phyloP scores from a whole-genome alignment of 1,139 yeast genomes.

The Arxiozyma telluris region DNA sequence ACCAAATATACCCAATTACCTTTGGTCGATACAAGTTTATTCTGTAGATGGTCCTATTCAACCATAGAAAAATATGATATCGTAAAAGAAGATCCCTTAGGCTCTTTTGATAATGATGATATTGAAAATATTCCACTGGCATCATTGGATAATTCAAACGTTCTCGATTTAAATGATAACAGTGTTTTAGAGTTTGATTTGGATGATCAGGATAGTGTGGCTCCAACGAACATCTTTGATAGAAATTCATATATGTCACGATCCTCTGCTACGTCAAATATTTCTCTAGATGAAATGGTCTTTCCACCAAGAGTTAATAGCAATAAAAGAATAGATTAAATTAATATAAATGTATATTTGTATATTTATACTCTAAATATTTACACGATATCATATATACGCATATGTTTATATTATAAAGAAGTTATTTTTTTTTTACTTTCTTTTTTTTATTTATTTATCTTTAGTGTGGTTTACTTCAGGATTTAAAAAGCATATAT shows the following conservation, averaged over 20 bases:
- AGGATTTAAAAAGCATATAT: too few relatives aligned
- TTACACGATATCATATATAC: neutral
- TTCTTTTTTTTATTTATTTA: too few relatives aligned
- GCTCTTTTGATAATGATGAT: conserved; percentile 18
- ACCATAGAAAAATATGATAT: conserved; percentile 30
- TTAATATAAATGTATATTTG: too few relatives aligned
- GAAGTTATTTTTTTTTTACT: too few relatives aligned
- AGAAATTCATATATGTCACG: conserved; percentile 22
- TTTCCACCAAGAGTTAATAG: conserved; percentile 19
- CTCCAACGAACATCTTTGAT: conserved; percentile 17
- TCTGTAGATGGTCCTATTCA: conserved; percentile 80
- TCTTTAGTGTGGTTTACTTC: neutral
- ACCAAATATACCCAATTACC: conserved; percentile 73
- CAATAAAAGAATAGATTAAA: conserved; percentile 19
- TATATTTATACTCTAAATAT: too few relatives aligned
- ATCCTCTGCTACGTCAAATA: conserved; percentile 28
- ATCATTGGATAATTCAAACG: conserved; percentile 2
- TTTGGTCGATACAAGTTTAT: conserved; percentile 47
- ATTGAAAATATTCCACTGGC: conserved; percentile 26
- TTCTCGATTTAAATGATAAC: neutral
- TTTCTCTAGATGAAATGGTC: conserved; percentile 19
- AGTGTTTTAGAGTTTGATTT: conserved; percentile 2
- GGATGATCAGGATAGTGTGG: conserved; percentile 1
- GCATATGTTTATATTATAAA: too few relatives aligned
- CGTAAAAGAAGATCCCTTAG: conserved; percentile 32